These are phyloP conservation scores for Fusarium sp. DNA, from an alignment of 2,329 filamentous ascomycete genomes.

Conservation along the genomic window DNA sequence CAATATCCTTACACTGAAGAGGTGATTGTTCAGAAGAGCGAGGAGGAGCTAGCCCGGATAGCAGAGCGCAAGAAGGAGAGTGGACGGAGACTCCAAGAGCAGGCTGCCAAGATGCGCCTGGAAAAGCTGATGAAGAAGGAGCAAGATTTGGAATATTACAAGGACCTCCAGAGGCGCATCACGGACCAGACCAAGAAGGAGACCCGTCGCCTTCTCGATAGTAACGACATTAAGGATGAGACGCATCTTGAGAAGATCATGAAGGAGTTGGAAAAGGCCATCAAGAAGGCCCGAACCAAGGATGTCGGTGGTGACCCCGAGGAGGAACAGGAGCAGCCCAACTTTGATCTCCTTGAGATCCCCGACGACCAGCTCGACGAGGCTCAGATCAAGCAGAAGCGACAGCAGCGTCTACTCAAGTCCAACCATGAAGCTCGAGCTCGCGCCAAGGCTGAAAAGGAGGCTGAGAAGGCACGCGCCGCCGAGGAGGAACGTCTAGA, in stretches of 20 bases:
- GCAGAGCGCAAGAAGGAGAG: conserved; percentile 96
- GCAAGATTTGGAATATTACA: conserved; percentile 93
- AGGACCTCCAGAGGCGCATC: conserved; percentile 76
- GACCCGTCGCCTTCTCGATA: conserved; percentile 81
- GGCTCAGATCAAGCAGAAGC: conserved; percentile 87
- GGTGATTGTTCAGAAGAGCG: conserved; percentile 86
- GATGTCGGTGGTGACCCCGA: conserved; percentile 85
- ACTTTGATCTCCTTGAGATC: conserved; percentile 86
- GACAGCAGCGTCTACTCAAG: conserved; percentile 90
- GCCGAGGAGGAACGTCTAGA: conserved; percentile 86
- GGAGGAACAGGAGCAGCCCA: conserved; percentile 80
- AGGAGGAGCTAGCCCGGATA: conserved; percentile 88
- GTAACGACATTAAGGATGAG: conserved; percentile 92
- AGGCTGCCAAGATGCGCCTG: conserved; percentile 95
- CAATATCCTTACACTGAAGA: conserved; percentile 96
- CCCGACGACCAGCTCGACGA: conserved; percentile 95
- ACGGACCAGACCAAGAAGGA: conserved; percentile 88
- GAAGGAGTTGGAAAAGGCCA: conserved; percentile 87
- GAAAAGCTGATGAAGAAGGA: conserved; percentile 97
- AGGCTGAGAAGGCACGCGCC: conserved; percentile 83
- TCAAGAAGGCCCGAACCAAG: conserved; percentile 89
- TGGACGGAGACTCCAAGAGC: conserved; percentile 87
- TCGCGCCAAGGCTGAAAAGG: conserved; percentile 95
- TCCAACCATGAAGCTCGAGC: conserved; percentile 92
- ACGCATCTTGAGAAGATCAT: conserved; percentile 82